Base-by-base conservation (phyloP, 345 rosid species). In the Citrus glauca region DNA sequence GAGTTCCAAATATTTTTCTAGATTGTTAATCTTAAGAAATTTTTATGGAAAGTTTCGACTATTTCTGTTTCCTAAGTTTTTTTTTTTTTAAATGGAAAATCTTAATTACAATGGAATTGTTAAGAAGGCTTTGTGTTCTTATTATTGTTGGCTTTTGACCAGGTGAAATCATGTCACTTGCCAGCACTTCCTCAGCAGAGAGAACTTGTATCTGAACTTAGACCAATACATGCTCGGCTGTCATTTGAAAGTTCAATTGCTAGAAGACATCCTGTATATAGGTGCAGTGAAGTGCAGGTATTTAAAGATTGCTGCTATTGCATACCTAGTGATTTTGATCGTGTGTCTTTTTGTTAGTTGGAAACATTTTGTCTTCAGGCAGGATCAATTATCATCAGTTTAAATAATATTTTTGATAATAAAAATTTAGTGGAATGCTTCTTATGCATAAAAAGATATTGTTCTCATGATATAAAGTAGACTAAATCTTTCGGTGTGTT, bases 271-370 rank as follows among this genome's bases (percentile, higher is more conserved):
- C 98, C 98, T n/a, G 93, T 91, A 50, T 88, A 94, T 84, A 88
- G 86, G 85, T 92, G 95, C 86, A 92, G 82, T 19, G 95, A 96
- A 81, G 91, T 84, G 66, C 99, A 96, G 97, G 99, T 96, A 38
- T 67, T 78, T 80, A 48, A 77, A 75, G 66, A 73, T 71, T 30
- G 11, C 81, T 70, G 19, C 30, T 45, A 64, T 33, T 33, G 57
- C 77, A 56, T 40, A 27, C 61, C 22, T 48, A 37, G 22, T 24
- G 28, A 69, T 78, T 75, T 20, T 11, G 38, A n/a, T 63, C 25
- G 6, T 30, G 9, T 27, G 33, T 19, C 22, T 64, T 17, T 40
- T 37, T 32, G 1, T 64, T 13, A 32, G 68, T 30, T 32, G 17
- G 42, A 65, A 65, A 38, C 7, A 38, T 4, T 35, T 22, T 7